Conservation (phyloP, 352 stramenopile species). For the Lagenidium giganteum region DNA sequence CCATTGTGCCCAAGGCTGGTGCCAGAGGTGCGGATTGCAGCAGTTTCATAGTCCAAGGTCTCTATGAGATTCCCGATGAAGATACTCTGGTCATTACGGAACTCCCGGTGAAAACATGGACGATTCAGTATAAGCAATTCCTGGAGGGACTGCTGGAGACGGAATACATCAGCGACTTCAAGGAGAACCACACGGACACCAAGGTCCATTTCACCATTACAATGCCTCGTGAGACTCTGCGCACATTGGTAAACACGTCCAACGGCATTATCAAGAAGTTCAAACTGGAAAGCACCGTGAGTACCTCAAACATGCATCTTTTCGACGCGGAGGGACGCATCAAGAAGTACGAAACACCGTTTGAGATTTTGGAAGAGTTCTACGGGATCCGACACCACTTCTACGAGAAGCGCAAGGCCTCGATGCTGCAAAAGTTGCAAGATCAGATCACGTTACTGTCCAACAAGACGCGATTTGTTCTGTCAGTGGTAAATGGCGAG, state of each 20-base stretch:
- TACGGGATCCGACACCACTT: slow-evolving; percentile 90
- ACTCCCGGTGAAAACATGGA: slow-evolving; percentile 95
- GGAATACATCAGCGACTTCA: slow-evolving; percentile 88
- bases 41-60: slow-evolving; percentile 82
- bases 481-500: slow-evolving; percentile 88
- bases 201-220: slow-evolving; percentile 89
- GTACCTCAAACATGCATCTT: slow-evolving; percentile 96
- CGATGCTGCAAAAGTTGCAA: slow-evolving; percentile 84
- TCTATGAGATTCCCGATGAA: slow-evolving; percentile 79
- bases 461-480: slow-evolving; percentile 96
- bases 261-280: slow-evolving; percentile 93
- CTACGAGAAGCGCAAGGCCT: slow-evolving; percentile 91
- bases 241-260: slow-evolving; percentile 55
- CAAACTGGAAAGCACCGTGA: slow-evolving; percentile 92
- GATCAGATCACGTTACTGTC: slow-evolving; percentile 88
- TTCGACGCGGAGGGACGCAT: slow-evolving; percentile 91
- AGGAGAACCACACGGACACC: slow-evolving; percentile 92
- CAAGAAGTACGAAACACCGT: slow-evolving; percentile 89
- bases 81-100: slow-evolving; percentile 94
- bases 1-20: slow-evolving; percentile 77
- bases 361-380: slow-evolving; percentile 94
- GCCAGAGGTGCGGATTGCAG: slow-evolving; percentile 38
- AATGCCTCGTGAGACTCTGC: slow-evolving; percentile 65
- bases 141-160: slow-evolving; percentile 89
- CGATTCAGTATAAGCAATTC: slow-evolving; percentile 95